These are phyloP conservation scores for Sporothrix brunneoviolacea DNA, from an alignment of 2,329 filamentous ascomycete species.

Conservation along the genomic window DNA sequence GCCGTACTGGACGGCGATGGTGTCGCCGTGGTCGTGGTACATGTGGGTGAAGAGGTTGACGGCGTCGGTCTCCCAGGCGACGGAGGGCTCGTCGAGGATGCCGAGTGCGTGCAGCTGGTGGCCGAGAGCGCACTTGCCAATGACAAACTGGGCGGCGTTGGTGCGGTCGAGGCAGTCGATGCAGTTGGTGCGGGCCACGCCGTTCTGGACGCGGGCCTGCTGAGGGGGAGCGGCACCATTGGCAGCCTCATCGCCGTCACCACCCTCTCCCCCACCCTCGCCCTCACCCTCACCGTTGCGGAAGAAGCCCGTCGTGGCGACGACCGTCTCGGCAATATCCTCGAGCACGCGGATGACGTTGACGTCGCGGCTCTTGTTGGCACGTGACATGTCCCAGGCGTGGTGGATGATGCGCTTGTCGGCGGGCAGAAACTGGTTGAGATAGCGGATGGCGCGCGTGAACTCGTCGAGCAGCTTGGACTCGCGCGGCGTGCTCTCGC, in stretches of 20 bases:
- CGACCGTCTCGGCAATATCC: constrained; percentile 78
- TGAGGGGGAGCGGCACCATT: neutral
- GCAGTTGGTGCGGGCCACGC: constrained; percentile 90
- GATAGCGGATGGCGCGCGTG: constrained; percentile 77
- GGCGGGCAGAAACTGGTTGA: constrained; percentile 85
- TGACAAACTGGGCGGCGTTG: constrained; percentile 96
- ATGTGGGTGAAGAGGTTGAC: constrained; percentile 96
- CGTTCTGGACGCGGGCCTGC: constrained; percentile 72
- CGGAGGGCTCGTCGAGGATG: constrained; percentile 65
- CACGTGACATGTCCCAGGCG: constrained; percentile 96
- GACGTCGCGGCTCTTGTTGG: constrained; percentile 83
- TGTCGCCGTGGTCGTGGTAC: constrained; percentile 97
- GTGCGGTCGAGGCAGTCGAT: constrained; percentile 97
- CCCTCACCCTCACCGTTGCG: constrained; percentile 75
- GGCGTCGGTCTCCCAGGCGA: constrained; percentile 92
- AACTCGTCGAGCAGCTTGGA: constrained; percentile 86
- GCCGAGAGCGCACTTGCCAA: constrained; percentile 87
- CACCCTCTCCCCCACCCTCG: constrained; percentile 26
- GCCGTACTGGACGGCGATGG: constrained; percentile 94
- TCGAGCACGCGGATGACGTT: constrained; percentile 93
- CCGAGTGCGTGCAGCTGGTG: constrained; percentile 89
- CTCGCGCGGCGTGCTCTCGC: constrained; percentile 83
- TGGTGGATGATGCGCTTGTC: constrained; percentile 87
- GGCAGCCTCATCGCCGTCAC: neutral
- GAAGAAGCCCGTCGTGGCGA: constrained; percentile 86